phyloP scores from a whole-genome alignment of 2,329 filamentous ascomycete genomes.

The Cercospora sp. region DNA sequence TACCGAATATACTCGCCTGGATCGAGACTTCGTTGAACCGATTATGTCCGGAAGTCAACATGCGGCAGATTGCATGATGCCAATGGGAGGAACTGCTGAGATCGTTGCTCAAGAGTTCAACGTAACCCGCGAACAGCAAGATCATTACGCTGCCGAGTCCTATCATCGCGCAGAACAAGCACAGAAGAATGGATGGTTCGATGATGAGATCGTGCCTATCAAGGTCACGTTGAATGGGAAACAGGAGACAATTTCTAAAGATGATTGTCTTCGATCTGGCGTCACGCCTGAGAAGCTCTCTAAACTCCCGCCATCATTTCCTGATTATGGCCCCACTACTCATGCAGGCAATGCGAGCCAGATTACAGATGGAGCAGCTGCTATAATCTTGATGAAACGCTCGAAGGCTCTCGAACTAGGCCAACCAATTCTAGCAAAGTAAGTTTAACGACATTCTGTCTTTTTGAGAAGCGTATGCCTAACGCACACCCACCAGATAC shows the following conservation, averaged over 20 bases:
- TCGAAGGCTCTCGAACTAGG: conserved; percentile 70
- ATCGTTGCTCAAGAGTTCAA: conserved; percentile 78
- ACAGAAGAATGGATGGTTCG: conserved; percentile 67
- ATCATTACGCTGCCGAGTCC: conserved; percentile 73
- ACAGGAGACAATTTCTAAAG: conserved; percentile 67
- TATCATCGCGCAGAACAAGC: conserved; percentile 72
- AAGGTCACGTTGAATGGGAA: conserved; percentile 50
- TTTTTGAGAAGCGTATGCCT: background rate
- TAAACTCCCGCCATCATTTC: conserved; percentile 85
- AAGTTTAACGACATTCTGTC: conserved; percentile 45
- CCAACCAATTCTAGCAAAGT: conserved; percentile 73
- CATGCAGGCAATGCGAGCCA: conserved; percentile 81
- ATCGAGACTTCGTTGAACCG: conserved; percentile 70
- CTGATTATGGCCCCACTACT: conserved; percentile 66
- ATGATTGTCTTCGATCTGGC: conserved; percentile 63
- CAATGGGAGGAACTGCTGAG: conserved; percentile 76
- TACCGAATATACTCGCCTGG: conserved; percentile 81
- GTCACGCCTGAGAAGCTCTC: conserved; percentile 66
- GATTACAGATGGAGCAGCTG: conserved; percentile 84
- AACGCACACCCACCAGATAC: background rate
- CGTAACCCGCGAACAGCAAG: conserved; percentile 73
- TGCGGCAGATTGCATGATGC: conserved; percentile 83
- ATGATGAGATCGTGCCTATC: conserved; percentile 76
- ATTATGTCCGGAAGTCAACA: conserved; percentile 66
- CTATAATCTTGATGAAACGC: conserved; percentile 77